A percentile compares a stretch with the other conserved stretches of the same genome.
Conservation (phyloP, 768 basidiomycete genomes). For the Amanita phalloides region DNA sequence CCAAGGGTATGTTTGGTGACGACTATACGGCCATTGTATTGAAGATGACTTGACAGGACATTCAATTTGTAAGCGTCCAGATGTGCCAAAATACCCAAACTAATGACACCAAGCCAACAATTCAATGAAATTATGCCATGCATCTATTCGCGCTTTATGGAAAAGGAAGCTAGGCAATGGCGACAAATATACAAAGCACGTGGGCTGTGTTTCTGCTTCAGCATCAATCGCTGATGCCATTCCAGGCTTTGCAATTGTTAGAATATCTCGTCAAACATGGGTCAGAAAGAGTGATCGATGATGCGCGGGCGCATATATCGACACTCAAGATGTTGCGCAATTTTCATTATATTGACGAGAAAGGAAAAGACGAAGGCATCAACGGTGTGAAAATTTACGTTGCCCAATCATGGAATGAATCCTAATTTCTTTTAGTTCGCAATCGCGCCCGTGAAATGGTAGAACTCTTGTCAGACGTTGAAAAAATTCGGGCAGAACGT, state of each 20-base stretch:
- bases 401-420: not conserved
- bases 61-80: slow-evolving; percentile 77
- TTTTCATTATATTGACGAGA: slow-evolving; percentile 98
- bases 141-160: slow-evolving; percentile 92
- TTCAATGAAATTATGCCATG: slow-evolving; percentile 99
- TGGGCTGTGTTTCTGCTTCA: not conserved
- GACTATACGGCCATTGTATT: not conserved
- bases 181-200: slow-evolving; percentile 96
- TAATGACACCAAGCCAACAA: slow-evolving; percentile 53
- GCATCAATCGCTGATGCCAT: not conserved
- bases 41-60: slow-evolving; percentile 44
- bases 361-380: slow-evolving; percentile 96
- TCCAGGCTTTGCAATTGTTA: slow-evolving; percentile 79
- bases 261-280: slow-evolving; percentile 97
- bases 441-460: slow-evolving; percentile 90
- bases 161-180: slow-evolving; percentile 98
- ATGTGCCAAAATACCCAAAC: slow-evolving; percentile 4
- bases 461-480: slow-evolving; percentile 86
- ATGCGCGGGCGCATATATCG: slow-evolving; percentile 87
- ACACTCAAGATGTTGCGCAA: slow-evolving; percentile 96
- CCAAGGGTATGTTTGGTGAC: slow-evolving; percentile 52
- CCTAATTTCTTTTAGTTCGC: slow-evolving; percentile 48
- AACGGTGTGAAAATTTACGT: slow-evolving; percentile 49
- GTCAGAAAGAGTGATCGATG: slow-evolving; percentile 95
- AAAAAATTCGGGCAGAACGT: slow-evolving; percentile 79